Base-by-base conservation (phyloP, 345 rosid species). In the Citrus cavaleriei region DNA sequence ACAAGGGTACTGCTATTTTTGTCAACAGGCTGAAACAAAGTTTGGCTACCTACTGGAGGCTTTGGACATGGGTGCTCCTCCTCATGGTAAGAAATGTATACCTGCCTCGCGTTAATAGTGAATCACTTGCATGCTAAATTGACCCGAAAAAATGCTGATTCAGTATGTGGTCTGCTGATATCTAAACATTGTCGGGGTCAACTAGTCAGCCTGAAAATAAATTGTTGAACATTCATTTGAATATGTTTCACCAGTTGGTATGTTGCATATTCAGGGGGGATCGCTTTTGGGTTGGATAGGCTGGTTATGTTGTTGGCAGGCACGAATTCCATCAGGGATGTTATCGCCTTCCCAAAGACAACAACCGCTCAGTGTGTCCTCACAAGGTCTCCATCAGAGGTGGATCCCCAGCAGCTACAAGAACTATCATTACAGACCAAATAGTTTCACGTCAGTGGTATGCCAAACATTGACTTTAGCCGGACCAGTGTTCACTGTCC, bases 41-140 rank as follows among this genome's bases (percentile, higher is more conserved):
- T 96, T 96, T 79, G 99, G 98, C 40, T 96, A 94, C 85, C 97
- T 96, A 75, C 85, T 93, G 71, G 99, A 96, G 89, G 98, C 98
- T 79, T 88, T 96, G 67, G 98, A 96, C 82, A 94, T 94, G 91
- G 99, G 99, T 79, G 99, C 99, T 79, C 99, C 99, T 70, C 99
- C 99, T 49, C 98, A 93, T 80, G 99, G 99, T 93, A 87, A 74
- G 82, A 38, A 54, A 54, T 54, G n/a, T 18, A 3, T 18, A 54
- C 58, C 58, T 18, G 22, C n/a, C 7, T 5, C 8, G 4, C 8
- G 2, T 24, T 22, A 63, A 51, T 64, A 49, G 22, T 49, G 57
- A 37, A 60, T 38, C 40, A 14, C 54, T 71, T 19, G 60, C 74
- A 22, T 54, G 19, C 58, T 18, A 54, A 54, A 18, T 19, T 54